phyloP scores from a whole-genome alignment of 306 rosid genomes.

The Luffa acutangula region DNA sequence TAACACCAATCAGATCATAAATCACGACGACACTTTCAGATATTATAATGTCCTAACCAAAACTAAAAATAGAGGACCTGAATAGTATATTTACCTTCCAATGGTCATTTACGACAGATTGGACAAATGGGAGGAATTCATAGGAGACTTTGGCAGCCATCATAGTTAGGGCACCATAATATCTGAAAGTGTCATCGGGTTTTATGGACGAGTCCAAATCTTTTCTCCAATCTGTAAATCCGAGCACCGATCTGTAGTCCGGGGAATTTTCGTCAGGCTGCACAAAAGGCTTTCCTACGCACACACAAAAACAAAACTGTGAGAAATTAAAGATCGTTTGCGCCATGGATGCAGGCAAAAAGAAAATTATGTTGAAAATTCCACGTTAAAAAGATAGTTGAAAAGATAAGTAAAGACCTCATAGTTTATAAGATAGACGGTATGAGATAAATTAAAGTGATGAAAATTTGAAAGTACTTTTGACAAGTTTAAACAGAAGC shows the following conservation, averaged over 20 bases:
- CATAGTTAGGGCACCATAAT: constrained; percentile 11
- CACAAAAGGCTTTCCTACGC: constrained; percentile 16
- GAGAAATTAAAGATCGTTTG: too few relatives aligned
- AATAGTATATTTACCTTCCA: constrained; percentile 22
- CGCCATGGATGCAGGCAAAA: neutral
- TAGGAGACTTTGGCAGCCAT: constrained; percentile 31
- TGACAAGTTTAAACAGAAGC: neutral
- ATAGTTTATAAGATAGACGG: too few relatives aligned
- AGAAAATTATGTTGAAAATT: too few relatives aligned
- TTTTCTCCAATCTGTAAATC: constrained; percentile 20
- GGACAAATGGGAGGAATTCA: constrained; percentile 12
- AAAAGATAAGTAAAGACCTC: too few relatives aligned
- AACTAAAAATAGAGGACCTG: too few relatives aligned
- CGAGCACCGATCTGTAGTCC: constrained; percentile 8
- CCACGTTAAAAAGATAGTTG: too few relatives aligned
- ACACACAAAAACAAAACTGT: too few relatives aligned
- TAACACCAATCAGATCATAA: too few relatives aligned
- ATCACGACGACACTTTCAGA: too few relatives aligned
- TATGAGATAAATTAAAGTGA: too few relatives aligned
- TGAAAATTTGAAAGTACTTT: neutral
- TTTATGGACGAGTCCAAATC: constrained; percentile 22
- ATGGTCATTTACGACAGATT: constrained; percentile 11
- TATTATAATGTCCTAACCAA: too few relatives aligned
- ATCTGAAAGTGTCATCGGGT: constrained; percentile 8
- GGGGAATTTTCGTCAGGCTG: constrained; percentile 3